A percentile compares a stretch with the other conserved stretches of the same genome.
These are phyloP conservation scores for Arachnomyces sp. DNA, from an alignment of 2,329 filamentous ascomycete genomes.

Conservation along the genomic window DNA sequence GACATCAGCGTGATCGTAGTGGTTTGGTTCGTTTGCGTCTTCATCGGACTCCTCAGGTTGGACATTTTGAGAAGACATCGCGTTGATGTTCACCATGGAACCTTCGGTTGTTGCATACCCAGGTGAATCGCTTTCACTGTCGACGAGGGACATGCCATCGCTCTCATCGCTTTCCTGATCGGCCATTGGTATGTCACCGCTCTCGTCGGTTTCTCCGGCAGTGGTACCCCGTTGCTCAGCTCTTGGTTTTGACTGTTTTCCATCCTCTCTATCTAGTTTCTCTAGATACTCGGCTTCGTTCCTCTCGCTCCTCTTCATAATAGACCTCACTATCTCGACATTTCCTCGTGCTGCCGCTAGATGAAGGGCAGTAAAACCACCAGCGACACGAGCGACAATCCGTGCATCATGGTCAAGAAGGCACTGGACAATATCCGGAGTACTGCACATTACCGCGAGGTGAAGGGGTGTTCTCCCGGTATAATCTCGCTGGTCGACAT, in stretches of 20 bases:
- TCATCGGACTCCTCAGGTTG: constrained; percentile 21
- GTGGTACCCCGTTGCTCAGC: background rate
- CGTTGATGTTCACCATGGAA: constrained; percentile 61
- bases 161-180: constrained; percentile 20
- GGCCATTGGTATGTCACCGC: constrained; percentile 8
- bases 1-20: constrained; percentile 65
- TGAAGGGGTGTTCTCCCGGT: constrained; percentile 74
- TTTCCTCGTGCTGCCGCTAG: constrained; percentile 66
- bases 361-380: constrained; percentile 77
- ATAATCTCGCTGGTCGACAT: constrained; percentile 68
- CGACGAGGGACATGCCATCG: constrained; percentile 24
- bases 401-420: constrained; percentile 67
- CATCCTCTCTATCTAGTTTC: constrained; percentile 32
- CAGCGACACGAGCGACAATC: constrained; percentile 65
- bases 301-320: constrained; percentile 49
- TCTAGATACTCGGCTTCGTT: constrained; percentile 48
- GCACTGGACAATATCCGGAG: constrained; percentile 60
- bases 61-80: background rate
- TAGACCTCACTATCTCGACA: constrained; percentile 59
- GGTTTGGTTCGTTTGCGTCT: constrained; percentile 54
- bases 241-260: constrained; percentile 35
- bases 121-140: constrained; percentile 33
- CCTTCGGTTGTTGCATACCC: constrained; percentile 52
- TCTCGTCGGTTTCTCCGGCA: constrained; percentile 6
- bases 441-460: constrained; percentile 62